These are phyloP conservation scores for Pyrenula aspistea DNA, from an alignment of 495 filamentous ascomycete species.

Conservation along the genomic window DNA sequence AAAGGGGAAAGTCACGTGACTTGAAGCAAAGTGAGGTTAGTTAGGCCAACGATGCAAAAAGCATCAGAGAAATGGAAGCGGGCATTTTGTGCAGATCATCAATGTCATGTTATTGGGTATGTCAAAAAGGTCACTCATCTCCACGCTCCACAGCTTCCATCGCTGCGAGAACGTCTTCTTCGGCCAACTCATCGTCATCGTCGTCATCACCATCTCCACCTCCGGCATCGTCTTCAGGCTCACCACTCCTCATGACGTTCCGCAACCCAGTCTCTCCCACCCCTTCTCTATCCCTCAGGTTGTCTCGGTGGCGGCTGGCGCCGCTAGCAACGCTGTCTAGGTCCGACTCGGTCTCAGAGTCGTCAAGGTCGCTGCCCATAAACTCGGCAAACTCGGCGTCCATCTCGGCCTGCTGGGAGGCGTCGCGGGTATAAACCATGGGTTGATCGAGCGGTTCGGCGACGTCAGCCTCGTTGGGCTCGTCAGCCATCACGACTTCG, in stretches of 20 bases:
- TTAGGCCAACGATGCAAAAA: no score
- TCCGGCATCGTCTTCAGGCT: no score
- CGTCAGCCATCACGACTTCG: not conserved
- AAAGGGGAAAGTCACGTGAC: no score
- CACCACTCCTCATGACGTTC: not conserved
- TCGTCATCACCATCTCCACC: not conserved
- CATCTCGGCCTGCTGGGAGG: not conserved
- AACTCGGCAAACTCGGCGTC: slow-evolving; percentile 1
- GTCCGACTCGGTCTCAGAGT: not conserved
- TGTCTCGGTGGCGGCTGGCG: not conserved
- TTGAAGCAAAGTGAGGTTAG: no score
- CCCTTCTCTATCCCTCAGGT: not conserved
- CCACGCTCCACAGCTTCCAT: not conserved
- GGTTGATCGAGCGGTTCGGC: not conserved
- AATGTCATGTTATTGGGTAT: no score
- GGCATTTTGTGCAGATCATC: no score
- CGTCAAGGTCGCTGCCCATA: not conserved
- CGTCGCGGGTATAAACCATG: not conserved
- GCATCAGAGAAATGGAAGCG: no score
- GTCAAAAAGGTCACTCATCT: not conserved
- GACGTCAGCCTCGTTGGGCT: not conserved
- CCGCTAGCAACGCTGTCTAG: not conserved
- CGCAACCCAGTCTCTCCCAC: not conserved
- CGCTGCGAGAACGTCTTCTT: not conserved
- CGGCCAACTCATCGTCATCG: not conserved